Evolutionary conservation across 345 rosid species (phyloP), one percentile per base, ranked within the genome.

Genomic region (Litchi chinensis): DNA sequence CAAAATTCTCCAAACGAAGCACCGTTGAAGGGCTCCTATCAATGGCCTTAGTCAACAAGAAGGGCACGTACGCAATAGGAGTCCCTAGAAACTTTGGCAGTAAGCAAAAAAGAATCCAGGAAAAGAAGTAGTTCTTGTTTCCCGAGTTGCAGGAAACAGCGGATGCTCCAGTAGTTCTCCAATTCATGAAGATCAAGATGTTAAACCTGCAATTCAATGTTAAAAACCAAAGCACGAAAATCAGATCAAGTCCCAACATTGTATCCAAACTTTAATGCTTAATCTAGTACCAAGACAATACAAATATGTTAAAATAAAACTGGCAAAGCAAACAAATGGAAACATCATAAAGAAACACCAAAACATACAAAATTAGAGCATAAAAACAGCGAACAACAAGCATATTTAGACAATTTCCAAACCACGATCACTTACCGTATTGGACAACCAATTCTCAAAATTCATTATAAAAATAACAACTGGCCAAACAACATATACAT

Each of bases 91-190:
- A 88, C 86, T 84, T 90, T 50, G 92, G 98, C 81, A 89, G 88
- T 50, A 89, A 86, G 93, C 98, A 87, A 83, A 88, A 91, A 76
- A 86, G 85, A 77, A 90, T 86, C 97, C 90, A 96, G 90, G 86
- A 89, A 89, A 87, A 89, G 88, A 83, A 84, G 91, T 76, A 69
- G 89, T 82, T 90, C 86, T 90, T 92, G 97, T 90, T 96, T 93
- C 98, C 98, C 96, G 80, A 87, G 66, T 83, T 82, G 88, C 97
- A 96, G 99, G 99, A 96, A 94, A 96, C 99, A 77, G 74, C 65
- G 65, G 85, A 88, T 89, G 87, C 85, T 84, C 83, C 95, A 85
- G 85, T 62, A 78, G 85, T 83, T 86, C 70, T 90, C 85, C 92
- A 90, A 90, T 82, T 91, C 99, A 94, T 96, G 91, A 94, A 96